phyloP scores from a whole-genome alignment of 495 filamentous ascomycete species.

The Lepraria neglecta region DNA sequence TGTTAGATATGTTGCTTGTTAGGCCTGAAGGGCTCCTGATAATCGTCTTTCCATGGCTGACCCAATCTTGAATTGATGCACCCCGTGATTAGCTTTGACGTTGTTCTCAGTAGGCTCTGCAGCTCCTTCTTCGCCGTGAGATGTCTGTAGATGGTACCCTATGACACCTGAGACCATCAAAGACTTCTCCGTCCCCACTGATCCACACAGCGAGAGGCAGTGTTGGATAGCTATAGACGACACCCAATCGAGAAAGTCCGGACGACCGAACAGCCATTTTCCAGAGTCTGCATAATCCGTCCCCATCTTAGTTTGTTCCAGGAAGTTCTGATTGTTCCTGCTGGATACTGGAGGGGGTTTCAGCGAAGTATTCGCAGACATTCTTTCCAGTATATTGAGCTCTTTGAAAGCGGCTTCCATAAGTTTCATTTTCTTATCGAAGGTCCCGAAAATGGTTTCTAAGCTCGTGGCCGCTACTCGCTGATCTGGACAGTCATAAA shows the following conservation, averaged over 20 bases:
- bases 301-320: background rate
- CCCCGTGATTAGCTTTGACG: too few relatives aligned
- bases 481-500: background rate
- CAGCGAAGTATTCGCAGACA: background rate
- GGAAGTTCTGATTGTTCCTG: background rate
- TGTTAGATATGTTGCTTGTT: too few relatives aligned
- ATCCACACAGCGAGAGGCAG: background rate
- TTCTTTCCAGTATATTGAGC: background rate
- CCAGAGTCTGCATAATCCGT: background rate
- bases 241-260: background rate
- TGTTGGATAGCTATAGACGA: background rate
- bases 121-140: too few relatives aligned
- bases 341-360: background rate
- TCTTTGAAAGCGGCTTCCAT: background rate
- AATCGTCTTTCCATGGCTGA: too few relatives aligned
- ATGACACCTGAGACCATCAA: background rate
- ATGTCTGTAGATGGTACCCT: background rate
- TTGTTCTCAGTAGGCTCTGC: too few relatives aligned
- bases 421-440: background rate
- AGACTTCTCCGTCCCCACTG: background rate
- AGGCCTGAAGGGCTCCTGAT: too few relatives aligned
- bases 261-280: background rate
- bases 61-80: too few relatives aligned
- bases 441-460: background rate
- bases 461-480: background rate